Conservation (phyloP, 768 basidiomycete species). For the Leccinum subtestaceum region DNA sequence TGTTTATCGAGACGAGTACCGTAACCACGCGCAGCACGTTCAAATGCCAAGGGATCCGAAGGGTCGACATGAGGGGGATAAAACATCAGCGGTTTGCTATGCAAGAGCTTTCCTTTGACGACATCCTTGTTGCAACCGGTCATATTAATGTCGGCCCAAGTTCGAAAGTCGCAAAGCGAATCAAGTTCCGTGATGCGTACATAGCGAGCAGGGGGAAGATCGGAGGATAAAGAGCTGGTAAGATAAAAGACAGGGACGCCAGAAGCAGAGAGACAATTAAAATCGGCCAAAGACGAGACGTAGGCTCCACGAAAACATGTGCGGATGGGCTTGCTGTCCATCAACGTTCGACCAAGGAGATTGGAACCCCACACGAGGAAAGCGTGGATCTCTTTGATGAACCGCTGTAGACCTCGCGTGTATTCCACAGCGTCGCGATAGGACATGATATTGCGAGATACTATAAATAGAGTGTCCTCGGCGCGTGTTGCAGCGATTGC, state of each 20-base stretch:
- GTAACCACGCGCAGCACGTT: background rate
- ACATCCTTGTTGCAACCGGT: background rate
- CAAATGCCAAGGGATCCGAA: background rate
- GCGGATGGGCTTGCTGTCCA: background rate
- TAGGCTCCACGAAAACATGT: background rate
- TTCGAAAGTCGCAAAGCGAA: background rate
- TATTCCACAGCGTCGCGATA: constrained; percentile 1
- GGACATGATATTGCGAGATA: background rate
- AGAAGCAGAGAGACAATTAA: background rate
- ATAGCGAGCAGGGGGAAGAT: background rate
- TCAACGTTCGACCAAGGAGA: background rate
- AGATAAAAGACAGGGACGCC: background rate
- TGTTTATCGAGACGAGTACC: background rate
- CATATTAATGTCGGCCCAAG: background rate
- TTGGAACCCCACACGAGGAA: background rate
- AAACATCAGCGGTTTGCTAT: constrained; percentile 2
- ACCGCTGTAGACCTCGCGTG: background rate
- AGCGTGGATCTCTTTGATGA: background rate
- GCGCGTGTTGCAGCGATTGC: background rate
- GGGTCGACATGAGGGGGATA: background rate
- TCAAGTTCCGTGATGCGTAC: background rate
- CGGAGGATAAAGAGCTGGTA: background rate
- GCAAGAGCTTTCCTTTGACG: background rate
- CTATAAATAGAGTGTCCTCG: background rate
- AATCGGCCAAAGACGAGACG: background rate